Evolutionary conservation across 1,284 basidiomycete species (phyloP).

Genomic region (Ustilago lituana): DNA sequence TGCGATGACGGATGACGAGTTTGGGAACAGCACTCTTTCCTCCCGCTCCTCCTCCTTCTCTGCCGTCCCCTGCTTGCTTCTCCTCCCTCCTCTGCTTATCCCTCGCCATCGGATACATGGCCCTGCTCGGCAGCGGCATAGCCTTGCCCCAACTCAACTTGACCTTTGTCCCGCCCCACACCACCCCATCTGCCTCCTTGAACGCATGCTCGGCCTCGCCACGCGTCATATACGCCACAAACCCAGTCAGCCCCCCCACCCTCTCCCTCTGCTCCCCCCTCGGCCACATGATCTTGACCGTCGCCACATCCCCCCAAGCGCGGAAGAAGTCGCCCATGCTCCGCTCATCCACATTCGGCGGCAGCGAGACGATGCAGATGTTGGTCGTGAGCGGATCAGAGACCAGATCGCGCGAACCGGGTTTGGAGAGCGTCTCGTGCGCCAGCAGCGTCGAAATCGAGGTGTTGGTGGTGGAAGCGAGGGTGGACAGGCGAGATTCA

Average conservation of each 20-base stretch:
- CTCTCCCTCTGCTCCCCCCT: constrained; percentile 72
- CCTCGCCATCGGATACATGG: constrained; percentile 27
- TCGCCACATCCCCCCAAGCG: constrained; percentile 70
- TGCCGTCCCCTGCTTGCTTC: not conserved
- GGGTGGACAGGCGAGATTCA: constrained; percentile 76
- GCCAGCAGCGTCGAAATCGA: constrained; percentile 64
- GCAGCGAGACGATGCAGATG: constrained; percentile 85
- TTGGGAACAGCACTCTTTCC: constrained; percentile 10
- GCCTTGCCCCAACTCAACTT: constrained; percentile 95
- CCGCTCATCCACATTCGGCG: constrained; percentile 82
- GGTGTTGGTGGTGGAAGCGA: constrained; percentile 24
- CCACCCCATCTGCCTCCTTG: constrained; percentile 85
- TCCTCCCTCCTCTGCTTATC: constrained; percentile 1
- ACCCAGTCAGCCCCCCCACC: constrained; percentile 83
- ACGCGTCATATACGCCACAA: constrained; percentile 93
- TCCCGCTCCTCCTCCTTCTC: too few species aligned
- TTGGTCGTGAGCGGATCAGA: constrained; percentile 86
- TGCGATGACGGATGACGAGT: constrained; percentile 25
- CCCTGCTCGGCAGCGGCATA: constrained; percentile 77
- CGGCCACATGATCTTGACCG: constrained; percentile 68
- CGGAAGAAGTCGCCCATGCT: constrained; percentile 86
- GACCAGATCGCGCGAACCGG: constrained; percentile 83
- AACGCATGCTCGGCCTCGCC: constrained; percentile 87
- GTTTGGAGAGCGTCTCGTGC: constrained; percentile 79
- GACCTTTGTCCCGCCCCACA: constrained; percentile 86